phyloP scores from a whole-genome alignment of 2,329 filamentous ascomycete species.

The Aureobasidium sp. region DNA sequence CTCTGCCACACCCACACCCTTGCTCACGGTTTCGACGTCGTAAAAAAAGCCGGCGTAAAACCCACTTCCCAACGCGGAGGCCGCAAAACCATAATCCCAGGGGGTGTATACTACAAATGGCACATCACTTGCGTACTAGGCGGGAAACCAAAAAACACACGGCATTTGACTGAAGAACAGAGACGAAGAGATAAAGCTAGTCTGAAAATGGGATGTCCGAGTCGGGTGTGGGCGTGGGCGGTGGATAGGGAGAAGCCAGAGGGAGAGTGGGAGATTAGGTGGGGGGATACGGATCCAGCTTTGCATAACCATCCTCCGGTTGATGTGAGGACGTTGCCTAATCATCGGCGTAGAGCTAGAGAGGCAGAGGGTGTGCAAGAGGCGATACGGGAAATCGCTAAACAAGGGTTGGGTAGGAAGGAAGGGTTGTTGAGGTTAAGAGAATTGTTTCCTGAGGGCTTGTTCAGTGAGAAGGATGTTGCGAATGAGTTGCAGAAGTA shows the following conservation, averaged over 20 bases:
- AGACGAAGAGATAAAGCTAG: neutral
- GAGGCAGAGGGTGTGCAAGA: neutral
- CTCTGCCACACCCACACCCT: slow-evolving; percentile 8
- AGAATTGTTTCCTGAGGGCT: neutral
- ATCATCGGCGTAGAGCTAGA: slow-evolving; percentile 2
- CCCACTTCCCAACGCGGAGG: neutral
- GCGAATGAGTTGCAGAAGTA: slow-evolving; percentile 13
- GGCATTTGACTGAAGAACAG: slow-evolving; percentile 1
- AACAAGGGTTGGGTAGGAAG: neutral
- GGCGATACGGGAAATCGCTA: neutral
- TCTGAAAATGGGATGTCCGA: neutral
- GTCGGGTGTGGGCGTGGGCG: slow-evolving; percentile 7
- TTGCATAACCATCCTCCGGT: slow-evolving; percentile 12
- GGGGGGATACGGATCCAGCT: slow-evolving; percentile 8
- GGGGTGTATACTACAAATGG: neutral
- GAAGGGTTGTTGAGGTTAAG: neutral
- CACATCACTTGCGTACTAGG: slow-evolving; percentile 1
- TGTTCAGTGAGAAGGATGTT: slow-evolving; percentile 10
- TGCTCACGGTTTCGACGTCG: slow-evolving; percentile 1
- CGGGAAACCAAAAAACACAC: neutral
- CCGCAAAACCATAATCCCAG: neutral
- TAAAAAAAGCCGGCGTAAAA: slow-evolving; percentile 10
- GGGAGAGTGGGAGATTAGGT: slow-evolving; percentile 3
- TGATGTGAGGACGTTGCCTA: neutral
- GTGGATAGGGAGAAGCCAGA: neutral